These are phyloP conservation scores for Diplodia intermedia DNA, from an alignment of 2,329 filamentous ascomycete species.

Conservation along the genomic window DNA sequence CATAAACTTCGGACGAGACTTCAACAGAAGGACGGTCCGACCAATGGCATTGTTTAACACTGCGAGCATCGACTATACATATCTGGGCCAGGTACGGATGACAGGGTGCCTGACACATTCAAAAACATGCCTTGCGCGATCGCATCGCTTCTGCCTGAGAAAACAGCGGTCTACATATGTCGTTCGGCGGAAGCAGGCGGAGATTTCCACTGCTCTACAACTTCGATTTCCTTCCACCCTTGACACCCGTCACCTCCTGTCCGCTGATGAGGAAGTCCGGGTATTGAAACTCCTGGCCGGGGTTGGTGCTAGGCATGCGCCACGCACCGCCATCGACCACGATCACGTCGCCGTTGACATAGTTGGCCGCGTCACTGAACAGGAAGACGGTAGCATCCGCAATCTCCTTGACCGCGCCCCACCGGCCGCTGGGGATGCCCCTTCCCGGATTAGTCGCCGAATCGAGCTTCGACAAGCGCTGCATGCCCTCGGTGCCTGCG, in stretches of 20 bases:
- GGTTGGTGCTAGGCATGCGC: slow-evolving; percentile 49
- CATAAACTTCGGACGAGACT: slow-evolving; percentile 16
- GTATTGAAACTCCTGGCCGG: slow-evolving; percentile 55
- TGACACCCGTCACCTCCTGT: slow-evolving; percentile 62
- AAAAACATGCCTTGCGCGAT: neutral
- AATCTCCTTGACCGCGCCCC: slow-evolving; percentile 84
- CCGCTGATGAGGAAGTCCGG: slow-evolving; percentile 66
- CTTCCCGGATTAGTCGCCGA: slow-evolving; percentile 42
- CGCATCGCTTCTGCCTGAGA: slow-evolving; percentile 24
- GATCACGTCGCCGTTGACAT: slow-evolving; percentile 81
- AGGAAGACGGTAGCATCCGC: slow-evolving; percentile 90
- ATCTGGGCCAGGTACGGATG: neutral
- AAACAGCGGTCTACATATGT: neutral
- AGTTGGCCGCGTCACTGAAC: slow-evolving; percentile 84
- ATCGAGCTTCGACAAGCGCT: slow-evolving; percentile 49
- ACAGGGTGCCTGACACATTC: neutral
- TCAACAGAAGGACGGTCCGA: neutral
- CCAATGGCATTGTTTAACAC: slow-evolving; percentile 1
- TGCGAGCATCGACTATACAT: neutral
- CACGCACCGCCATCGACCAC: slow-evolving; percentile 67
- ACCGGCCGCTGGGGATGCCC: slow-evolving; percentile 73
- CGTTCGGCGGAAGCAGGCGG: neutral
- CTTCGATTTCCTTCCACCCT: slow-evolving; percentile 64
- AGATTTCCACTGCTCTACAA: slow-evolving; percentile 45
- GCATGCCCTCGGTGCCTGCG: slow-evolving; percentile 73